Conservation (phyloP, 1,139 yeast genomes). For the Scheffersomyces stambukii region DNA sequence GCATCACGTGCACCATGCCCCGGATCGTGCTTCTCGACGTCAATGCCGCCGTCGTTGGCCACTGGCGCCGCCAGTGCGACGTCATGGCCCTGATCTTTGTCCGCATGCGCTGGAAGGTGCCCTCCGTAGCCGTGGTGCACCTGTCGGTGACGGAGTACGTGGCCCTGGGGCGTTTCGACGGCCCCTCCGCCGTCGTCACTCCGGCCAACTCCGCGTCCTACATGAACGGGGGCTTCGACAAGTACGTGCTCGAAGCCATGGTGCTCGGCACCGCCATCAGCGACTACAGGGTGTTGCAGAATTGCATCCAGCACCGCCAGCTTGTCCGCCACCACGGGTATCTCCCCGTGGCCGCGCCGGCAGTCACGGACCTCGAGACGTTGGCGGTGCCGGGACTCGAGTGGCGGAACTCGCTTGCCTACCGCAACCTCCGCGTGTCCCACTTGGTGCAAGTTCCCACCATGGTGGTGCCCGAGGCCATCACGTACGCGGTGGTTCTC, state of each 20-base stretch:
- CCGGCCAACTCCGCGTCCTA: conserved; percentile 23
- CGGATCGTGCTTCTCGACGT: no score
- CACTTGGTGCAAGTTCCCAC: conserved; percentile 13
- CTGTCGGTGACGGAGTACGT: no score
- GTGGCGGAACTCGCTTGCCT: no score
- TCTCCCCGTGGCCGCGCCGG: no score
- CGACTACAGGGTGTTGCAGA: conserved; percentile 13
- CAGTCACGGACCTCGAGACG: no score
- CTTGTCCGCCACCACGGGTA: conserved; percentile 16
- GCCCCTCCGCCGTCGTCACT: conserved; percentile 15
- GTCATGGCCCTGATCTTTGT: no score
- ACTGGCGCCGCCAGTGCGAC: not conserved
- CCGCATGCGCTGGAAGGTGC: no score
- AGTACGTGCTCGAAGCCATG: conserved; percentile 16
- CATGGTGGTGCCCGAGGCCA: conserved; percentile 14
- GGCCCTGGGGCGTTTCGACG: no score
- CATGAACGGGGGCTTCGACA: conserved; percentile 29
- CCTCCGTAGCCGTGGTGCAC: no score
- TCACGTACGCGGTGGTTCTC: conserved; percentile 8
- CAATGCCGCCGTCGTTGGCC: not conserved
- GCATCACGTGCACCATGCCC: no score
- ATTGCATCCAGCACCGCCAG: conserved; percentile 13
- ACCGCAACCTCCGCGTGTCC: conserved; percentile 9
- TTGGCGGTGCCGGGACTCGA: no score
- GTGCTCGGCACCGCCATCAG: conserved; percentile 7